These are phyloP conservation scores for Lodderomyces elongisporus DNA, from an alignment of 1,139 yeast genomes.

Conservation along the genomic window DNA sequence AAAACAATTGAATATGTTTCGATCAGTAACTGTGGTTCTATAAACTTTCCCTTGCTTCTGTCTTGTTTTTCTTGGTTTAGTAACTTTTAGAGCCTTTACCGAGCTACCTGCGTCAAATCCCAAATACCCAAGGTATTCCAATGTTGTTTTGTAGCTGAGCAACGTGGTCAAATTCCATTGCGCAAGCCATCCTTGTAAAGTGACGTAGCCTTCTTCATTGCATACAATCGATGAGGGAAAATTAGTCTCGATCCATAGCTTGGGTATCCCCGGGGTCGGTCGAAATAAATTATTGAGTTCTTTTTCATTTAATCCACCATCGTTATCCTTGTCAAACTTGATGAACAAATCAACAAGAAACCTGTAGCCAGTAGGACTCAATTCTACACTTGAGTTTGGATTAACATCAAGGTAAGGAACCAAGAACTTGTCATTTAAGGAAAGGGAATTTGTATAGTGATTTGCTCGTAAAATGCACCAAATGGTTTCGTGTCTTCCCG, in stretches of 20 bases:
- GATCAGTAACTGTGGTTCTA: constrained; percentile 66
- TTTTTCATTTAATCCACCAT: constrained; percentile 79
- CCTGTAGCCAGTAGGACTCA: constrained; percentile 90
- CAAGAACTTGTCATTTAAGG: constrained; percentile 71
- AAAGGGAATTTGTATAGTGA: constrained; percentile 86
- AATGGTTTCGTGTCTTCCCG: constrained; percentile 91
- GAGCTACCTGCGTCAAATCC: constrained; percentile 66
- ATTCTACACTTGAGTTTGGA: constrained; percentile 73
- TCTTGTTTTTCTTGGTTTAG: constrained; percentile 70
- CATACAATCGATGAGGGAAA: constrained; percentile 87
- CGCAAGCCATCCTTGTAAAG: constrained; percentile 96
- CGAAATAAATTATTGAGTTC: constrained; percentile 67
- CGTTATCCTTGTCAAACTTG: constrained; percentile 87
- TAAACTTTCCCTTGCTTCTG: constrained; percentile 61
- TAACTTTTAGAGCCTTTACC: constrained; percentile 67
- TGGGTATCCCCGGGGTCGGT: constrained; percentile 92
- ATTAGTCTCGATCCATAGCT: constrained; percentile 75
- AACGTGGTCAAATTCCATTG: constrained; percentile 97
- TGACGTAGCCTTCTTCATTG: constrained; percentile 82
- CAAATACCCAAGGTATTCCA: constrained; percentile 82
- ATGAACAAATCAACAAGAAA: constrained; percentile 86
- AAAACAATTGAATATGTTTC: constrained; percentile 88
- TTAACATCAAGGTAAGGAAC: constrained; percentile 79
- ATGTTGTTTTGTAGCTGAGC: constrained; percentile 73
- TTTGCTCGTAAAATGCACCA: constrained; percentile 91